These are phyloP conservation scores for Samsoniella hepiali DNA, from an alignment of 2,329 filamentous ascomycete species.

Conservation along the genomic window DNA sequence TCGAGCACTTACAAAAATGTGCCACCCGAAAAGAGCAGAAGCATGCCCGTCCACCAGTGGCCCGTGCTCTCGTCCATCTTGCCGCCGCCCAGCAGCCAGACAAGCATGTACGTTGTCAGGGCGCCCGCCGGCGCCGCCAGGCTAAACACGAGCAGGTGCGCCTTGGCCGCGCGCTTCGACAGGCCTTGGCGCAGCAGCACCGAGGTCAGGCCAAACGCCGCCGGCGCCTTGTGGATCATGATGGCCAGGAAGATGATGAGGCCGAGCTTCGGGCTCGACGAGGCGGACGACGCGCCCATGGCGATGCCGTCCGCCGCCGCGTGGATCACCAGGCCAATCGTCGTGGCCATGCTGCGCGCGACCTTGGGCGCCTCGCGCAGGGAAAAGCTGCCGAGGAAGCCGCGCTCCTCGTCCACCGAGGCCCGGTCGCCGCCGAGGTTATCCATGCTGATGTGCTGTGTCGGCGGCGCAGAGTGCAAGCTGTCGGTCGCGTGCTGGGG, in stretches of 20 bases:
- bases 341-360: constrained; percentile 71
- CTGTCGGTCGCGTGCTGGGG: constrained; percentile 68
- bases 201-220: constrained; percentile 90
- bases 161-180: constrained; percentile 78
- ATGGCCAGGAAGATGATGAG: constrained; percentile 94
- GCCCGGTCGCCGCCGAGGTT: constrained; percentile 59
- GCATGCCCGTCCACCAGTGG: constrained; percentile 86
- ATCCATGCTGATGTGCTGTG: constrained; percentile 84
- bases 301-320: constrained; percentile 94
- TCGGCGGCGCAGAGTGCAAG: constrained; percentile 62
- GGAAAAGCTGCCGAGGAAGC: constrained; percentile 51
- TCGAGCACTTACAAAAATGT: constrained; percentile 76
- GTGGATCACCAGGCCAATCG: constrained; percentile 92
- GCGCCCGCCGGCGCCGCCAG: constrained; percentile 86
- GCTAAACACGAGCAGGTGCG: constrained; percentile 87
- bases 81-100: constrained; percentile 67
- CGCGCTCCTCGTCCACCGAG: constrained; percentile 55
- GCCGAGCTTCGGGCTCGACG: constrained; percentile 69
- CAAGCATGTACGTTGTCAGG: constrained; percentile 74
- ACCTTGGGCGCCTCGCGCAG: constrained; percentile 56
- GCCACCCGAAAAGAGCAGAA: constrained; percentile 90
- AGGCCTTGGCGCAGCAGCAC: constrained; percentile 87
- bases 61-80: constrained; percentile 57
- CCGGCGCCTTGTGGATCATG: constrained; percentile 95
- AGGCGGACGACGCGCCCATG: constrained; percentile 82